Base-by-base conservation (phyloP, 2,329 filamentous ascomycete genomes). In the Fusarium aywerte region DNA sequence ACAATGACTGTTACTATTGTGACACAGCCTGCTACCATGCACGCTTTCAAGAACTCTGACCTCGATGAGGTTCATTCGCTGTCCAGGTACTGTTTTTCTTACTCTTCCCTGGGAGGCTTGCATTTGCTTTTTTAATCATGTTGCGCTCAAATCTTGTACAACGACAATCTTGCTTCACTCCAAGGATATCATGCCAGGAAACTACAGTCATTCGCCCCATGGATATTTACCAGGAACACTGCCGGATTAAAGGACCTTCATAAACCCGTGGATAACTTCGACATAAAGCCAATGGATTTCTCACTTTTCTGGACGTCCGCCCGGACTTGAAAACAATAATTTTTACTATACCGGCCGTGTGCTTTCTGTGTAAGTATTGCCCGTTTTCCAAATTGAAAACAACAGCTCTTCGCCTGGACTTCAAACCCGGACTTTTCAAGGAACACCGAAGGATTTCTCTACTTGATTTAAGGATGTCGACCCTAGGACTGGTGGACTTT, bases 51-150 rank as follows among this genome's bases (percentile, higher is more conserved):
- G 74, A 80, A 73, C 62, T 71, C 82, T 78, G 84, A 87, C 76
- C 82, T 86, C 79, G 84, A 86, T 77, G 84, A 87, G 79, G 84
- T 85, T 79, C 82, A 85, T 76, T 85, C 84, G 75, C 83, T 86
- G 76, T 82, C 84, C 81, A 88, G 86, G 86, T 88, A 88, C 80
- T 86, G 83, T 82, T 83, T 81, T 77, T 77, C 81, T 80, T 77
- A 70, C 73, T 77, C 76, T 77, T 77, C 75, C 80, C 78, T 78
- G 81, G 80, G 78, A 78, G 73, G 67, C 74, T 75, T 77, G 75
- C 76, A 71, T 80, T 74, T 78, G 72, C 55, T 77, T 74, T 78
- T 58, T 31, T 6, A 35, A 40, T 72, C 62, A 67, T 75, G 72
- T 77, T 62, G 59, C 54, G 60, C 68, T 55, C 68, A 68, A 68